Percentiles rank a stretch among this genome's conserved stretches.
These are phyloP conservation scores for Margaritispora aquatica DNA, from an alignment of 495 filamentous ascomycete genomes.

Conservation along the genomic window DNA sequence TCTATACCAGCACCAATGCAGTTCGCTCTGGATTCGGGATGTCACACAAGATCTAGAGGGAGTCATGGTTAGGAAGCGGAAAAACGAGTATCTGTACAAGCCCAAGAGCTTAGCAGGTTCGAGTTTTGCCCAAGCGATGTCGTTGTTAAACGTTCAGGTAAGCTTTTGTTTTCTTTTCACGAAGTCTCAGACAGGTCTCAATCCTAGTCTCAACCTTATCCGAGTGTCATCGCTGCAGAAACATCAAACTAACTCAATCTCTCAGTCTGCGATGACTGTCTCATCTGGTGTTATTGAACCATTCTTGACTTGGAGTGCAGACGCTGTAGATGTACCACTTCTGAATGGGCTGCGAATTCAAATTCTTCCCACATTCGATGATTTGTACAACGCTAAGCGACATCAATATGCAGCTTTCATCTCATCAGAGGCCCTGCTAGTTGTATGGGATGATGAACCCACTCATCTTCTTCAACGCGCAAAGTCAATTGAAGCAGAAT, in stretches of 20 bases:
- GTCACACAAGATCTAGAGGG: neutral
- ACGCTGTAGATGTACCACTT: slow-evolving; percentile 38
- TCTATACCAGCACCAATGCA: slow-evolving; percentile 3
- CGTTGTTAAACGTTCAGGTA: slow-evolving; percentile 4
- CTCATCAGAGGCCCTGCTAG: slow-evolving; percentile 43
- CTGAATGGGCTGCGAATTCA: slow-evolving; percentile 51
- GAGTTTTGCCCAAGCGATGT: slow-evolving; percentile 1
- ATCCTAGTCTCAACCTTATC: neutral
- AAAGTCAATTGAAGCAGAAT: slow-evolving; percentile 38
- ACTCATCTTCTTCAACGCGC: slow-evolving; percentile 45
- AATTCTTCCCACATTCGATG: slow-evolving; percentile 47
- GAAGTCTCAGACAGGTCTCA: neutral
- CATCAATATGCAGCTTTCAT: slow-evolving; percentile 66
- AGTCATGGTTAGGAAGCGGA: slow-evolving; percentile 1
- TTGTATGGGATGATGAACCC: slow-evolving; percentile 63
- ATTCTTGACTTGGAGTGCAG: slow-evolving; percentile 38
- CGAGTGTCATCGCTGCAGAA: slow-evolving; percentile 1
- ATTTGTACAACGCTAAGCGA: slow-evolving; percentile 48
- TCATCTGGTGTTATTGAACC: slow-evolving; percentile 50
- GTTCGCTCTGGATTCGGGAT: slow-evolving; percentile 7
- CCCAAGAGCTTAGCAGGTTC: neutral
- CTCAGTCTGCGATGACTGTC: slow-evolving; percentile 49
- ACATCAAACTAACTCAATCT: slow-evolving; percentile 31
- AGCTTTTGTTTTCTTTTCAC: neutral
- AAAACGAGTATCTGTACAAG: slow-evolving; percentile 5